A percentile compares a stretch with the other conserved stretches of the same genome.
Conservation (phyloP, 805 yeast genomes). For the Ogataea saltuana region DNA sequence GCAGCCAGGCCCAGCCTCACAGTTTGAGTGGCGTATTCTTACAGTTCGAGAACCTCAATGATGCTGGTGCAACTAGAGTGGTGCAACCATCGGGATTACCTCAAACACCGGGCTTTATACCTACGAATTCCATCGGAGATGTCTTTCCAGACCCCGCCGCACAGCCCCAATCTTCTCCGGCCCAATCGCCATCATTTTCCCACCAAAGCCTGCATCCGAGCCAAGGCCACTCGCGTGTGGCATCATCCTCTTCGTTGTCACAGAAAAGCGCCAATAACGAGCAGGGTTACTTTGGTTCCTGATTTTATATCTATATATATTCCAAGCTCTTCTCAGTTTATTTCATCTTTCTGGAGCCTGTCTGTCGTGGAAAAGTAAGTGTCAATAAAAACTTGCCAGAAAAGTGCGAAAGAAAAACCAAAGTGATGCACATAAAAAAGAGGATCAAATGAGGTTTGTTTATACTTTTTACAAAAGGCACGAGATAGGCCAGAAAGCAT, state of each 20-base stretch:
- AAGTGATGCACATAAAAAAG: neutral
- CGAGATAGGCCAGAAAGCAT: neutral
- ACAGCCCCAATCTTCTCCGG: neutral
- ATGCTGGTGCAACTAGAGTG: neutral
- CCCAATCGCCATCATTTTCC: too few relatives aligned
- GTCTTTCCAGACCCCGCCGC: constrained; percentile 17
- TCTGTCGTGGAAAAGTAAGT: constrained; percentile 1
- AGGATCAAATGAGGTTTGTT: constrained; percentile 15
- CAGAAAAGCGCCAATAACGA: too few relatives aligned
- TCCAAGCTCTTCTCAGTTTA: too few relatives aligned
- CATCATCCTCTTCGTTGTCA: neutral
- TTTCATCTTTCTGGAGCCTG: neutral
- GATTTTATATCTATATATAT: too few relatives aligned
- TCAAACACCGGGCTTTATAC: constrained; percentile 29
- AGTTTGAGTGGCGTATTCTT: constrained; percentile 19
- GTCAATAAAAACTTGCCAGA: neutral
- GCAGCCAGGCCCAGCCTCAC: constrained; percentile 13
- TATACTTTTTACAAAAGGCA: constrained; percentile 4
- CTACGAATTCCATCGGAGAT: constrained; percentile 25
- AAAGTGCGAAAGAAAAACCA: neutral
- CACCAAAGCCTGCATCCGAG: too few relatives aligned
- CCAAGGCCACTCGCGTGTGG: too few relatives aligned
- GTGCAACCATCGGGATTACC: constrained; percentile 16
- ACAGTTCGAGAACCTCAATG: constrained; percentile 12
- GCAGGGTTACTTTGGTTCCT: too few relatives aligned